Evolutionary conservation across 441 rosid species (phyloP), one percentile per base, ranked within the genome.

Genomic region (Populus hybrid): DNA sequence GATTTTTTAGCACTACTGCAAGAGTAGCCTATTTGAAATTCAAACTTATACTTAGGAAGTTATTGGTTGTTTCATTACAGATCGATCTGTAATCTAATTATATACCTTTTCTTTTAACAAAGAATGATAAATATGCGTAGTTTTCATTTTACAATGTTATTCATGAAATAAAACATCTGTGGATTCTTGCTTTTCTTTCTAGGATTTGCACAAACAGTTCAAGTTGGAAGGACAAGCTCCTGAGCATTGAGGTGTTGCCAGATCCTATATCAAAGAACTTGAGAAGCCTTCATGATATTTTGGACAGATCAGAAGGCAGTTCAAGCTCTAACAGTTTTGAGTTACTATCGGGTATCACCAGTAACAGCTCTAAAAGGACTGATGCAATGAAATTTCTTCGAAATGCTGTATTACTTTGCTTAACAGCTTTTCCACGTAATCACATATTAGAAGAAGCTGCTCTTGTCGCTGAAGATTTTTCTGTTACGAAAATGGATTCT

Each of bases 391-490:
- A 84, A 79, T 96, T 96, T 86, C 87, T 96, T 75, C 91, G 98
- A 61, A 91, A 93, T 90, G 94, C 95, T 74, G 82, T 81, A 76
- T 86, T 96, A 79, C 98, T 91, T 73, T 92, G 90, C 76, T 86
- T 94, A 74, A 82, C 87, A 77, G 94, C 84, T 76, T 94, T 96
- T 85, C 98, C 98, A 3, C 93, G 94, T 70, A 94, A 93, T 76
- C 80, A 92, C 82, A 73, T 85, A 59, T 80, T 93, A 82, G 94
- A 96, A 87, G 91, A 94, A 91, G 97, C 96, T 80, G 90, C 85
- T 45, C 96, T 96, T 86, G 83, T 92, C 74, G 94, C 98, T 36
- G 99, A 94, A 88, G 98, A 96, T 84, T 84, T 90, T 69, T 90
- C 84, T 75, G 85, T 86, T 72, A 85, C 91, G 33, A 83, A 83